A percentile compares a stretch with the other conserved stretches of the same genome.
Evolutionary conservation across 2,329 filamentous ascomycete species (phyloP).

Genomic region (Aspergillus neoniger): DNA sequence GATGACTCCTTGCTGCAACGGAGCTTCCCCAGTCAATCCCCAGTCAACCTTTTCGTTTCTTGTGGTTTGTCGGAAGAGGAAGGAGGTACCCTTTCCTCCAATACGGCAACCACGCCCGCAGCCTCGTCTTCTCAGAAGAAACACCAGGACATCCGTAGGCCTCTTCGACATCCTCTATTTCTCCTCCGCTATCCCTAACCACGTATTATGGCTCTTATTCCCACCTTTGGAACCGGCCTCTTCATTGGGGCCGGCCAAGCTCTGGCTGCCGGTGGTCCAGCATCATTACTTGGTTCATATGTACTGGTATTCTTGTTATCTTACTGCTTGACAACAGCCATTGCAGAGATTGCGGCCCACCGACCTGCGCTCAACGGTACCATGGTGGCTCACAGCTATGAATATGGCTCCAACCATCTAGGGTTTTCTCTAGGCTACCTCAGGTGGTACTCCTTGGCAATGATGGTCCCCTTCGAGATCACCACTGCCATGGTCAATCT

Average conservation of each 20-base stretch:
- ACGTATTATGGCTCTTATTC: conserved; percentile 59
- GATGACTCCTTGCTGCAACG: not conserved
- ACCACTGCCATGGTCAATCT: conserved; percentile 66
- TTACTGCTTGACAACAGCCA: conserved; percentile 51
- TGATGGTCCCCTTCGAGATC: conserved; percentile 59
- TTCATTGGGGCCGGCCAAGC: conserved; percentile 58
- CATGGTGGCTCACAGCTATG: conserved; percentile 43
- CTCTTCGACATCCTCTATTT: conserved; percentile 12
- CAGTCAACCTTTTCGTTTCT: not conserved
- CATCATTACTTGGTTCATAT: conserved; percentile 56
- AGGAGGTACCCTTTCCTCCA: not conserved
- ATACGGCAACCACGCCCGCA: not conserved
- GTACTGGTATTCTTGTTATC: conserved; percentile 50
- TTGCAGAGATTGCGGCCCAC: conserved; percentile 44
- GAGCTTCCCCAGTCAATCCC: not conserved
- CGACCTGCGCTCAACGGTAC: conserved; percentile 41
- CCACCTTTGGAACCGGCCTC: conserved; percentile 58
- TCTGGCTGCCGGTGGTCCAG: conserved; percentile 54
- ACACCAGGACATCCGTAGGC: not conserved
- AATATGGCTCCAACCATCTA: conserved; percentile 41
- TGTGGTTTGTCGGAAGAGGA: not conserved
- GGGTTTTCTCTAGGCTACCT: conserved; percentile 43
- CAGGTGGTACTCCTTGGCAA: conserved; percentile 50
- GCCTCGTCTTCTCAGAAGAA: not conserved
- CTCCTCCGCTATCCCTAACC: conserved; percentile 40